Base-by-base conservation (phyloP, 495 filamentous ascomycete genomes). In the Penicillium coffeae region DNA sequence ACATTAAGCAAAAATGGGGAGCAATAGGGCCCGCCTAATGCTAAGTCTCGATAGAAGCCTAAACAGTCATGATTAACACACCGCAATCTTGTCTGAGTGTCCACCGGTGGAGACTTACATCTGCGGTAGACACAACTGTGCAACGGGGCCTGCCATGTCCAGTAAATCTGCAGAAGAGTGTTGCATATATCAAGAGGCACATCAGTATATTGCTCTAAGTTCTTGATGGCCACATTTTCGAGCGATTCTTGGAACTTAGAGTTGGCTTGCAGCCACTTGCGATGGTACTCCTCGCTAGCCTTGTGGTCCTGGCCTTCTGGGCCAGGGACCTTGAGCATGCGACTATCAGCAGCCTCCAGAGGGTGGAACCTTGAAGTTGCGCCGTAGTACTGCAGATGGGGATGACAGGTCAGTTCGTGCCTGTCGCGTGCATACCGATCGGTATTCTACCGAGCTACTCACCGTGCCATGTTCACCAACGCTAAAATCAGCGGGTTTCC, bases 321-420 rank as follows among this genome's bases (percentile, higher is more conserved):
- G 3, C 30, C 37, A 19, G 25, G 22, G 9, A 9, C 18, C 8
- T 47, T 22, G 13, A 21, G 7, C 42, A 38, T 22, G 0, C 22
- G 43, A 21, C 38, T 34, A 14, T 47, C 25, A n/a, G 13, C 16
- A n/a, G 35, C 4, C n/a, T 19, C 35, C n/a, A 52, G 22, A 14
- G 50, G 42, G 33, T 52, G 50, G 36, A 52, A 52, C 20, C 50
- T 38, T 14, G 50, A 52, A 9, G 50, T 52, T 9, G 50, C 50
- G 0, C 50, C 42, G 40, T 33, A 52, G 37, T 52, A 52, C 32
- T 52, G 25, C n/a, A n/a, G n/a, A 14, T 32, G n/a, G 8, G 35
- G 35, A 5, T 30, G 25, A 30, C 25, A 30, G 25, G 25, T 30
- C 25, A 30, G 25, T 30, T 4, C 25, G 10, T 30, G 25, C 25